Base-by-base conservation (phyloP, 2,329 filamentous ascomycete species). In the Fusarium subglutinans region DNA sequence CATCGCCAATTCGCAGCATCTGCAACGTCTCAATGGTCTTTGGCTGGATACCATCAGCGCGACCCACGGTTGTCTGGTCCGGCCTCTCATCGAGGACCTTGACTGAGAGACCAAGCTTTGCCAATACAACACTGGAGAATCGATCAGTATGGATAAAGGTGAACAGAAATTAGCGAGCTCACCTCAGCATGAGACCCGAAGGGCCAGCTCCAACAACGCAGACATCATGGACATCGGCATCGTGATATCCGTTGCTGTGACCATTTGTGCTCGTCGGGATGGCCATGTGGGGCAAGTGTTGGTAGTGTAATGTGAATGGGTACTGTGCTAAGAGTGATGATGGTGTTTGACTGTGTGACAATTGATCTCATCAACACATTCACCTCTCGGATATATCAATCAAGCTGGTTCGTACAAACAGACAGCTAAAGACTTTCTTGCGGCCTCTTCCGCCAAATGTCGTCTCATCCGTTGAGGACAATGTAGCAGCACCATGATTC, bases 21-120 rank as follows among this genome's bases (percentile, higher is more conserved):
- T 89, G 88, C 75, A 94, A 88, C 1, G 92, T 94, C 83, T 94
- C 92, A 75, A 94, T 93, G 2, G 92, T 92, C 82, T 94, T 94
- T 48, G 92, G 92, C 77, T 94, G 92, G 58, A 94, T 85, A 38
- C 92, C 92, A 80, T 94, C 92, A 67, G 92, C 92, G 81, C 83
- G 82, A 76, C 92, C 92, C 10, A 91, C 91, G 8, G 89, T 86
- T 4, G 93, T 94, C 77, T 89, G 89, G 76, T 92, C 88, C 33
- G 88, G 84, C 69, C 92, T 85, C 78, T 94, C 91, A 82, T 94
- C 92, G 51, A 94, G 84, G 48, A 94, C 86, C 43, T 87, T 86
- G 9, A 89, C 87, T 63, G 89, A 89, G 76, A 94, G 89, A 20
- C 92, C 92, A 77, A 89, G 92, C 10, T 91, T 87, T 24, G 88